These are phyloP conservation scores for Ajuga chamaepitys DNA, from an alignment of 257 asterid genomes.

Conservation along the genomic window DNA sequence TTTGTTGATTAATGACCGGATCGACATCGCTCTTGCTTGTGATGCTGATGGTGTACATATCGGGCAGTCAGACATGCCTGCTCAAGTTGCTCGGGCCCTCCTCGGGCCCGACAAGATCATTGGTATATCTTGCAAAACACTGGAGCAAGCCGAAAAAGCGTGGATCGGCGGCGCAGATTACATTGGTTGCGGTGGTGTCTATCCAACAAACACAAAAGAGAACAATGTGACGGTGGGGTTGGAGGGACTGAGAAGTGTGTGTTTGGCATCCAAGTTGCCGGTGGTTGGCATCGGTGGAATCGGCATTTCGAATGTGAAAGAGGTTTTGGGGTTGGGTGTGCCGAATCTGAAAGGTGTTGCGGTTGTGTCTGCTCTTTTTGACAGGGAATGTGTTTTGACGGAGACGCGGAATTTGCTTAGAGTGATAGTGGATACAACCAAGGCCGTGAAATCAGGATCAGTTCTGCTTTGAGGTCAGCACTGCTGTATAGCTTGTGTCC, in stretches of 20 bases:
- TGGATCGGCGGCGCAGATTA: conserved; percentile 88
- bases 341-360: conserved; percentile 78
- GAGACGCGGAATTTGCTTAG: conserved; percentile 50
- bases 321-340: conserved; percentile 52
- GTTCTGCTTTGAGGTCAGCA: background rate
- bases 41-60: conserved; percentile 92
- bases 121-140: conserved; percentile 91
- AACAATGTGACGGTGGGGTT: conserved; percentile 60
- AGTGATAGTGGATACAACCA: conserved; percentile 22
- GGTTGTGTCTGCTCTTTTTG: conserved; percentile 84
- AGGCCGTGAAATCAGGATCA: background rate
- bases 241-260: conserved; percentile 65
- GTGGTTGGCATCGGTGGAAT: conserved; percentile 96
- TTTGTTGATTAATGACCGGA: conserved; percentile 75
- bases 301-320: conserved; percentile 48
- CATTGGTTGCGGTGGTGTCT: conserved; percentile 91
- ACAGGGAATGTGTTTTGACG: conserved; percentile 51
- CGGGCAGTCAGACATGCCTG: conserved; percentile 95
- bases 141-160: conserved; percentile 69
- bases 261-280: conserved; percentile 69
- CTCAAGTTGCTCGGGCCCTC: conserved; percentile 51
- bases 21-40: conserved; percentile 83
- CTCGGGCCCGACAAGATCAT: conserved; percentile 87
- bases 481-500: background rate
- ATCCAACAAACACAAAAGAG: conserved; percentile 79